Evolutionary conservation across 2,329 filamentous ascomycete genomes (phyloP).

Genomic region (Fusarium liriodendri): DNA sequence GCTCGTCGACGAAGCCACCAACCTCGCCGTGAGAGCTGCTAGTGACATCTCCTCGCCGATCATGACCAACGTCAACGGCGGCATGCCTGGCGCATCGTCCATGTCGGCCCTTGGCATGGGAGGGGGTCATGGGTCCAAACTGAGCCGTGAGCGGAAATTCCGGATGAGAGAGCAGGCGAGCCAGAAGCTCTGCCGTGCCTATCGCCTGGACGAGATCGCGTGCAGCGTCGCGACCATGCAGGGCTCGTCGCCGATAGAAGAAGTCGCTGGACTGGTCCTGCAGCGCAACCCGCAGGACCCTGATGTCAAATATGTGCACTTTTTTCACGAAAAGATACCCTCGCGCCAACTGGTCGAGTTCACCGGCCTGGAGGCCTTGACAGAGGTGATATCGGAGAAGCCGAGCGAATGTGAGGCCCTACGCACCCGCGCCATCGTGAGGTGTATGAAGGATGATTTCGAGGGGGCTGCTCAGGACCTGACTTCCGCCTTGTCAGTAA

Average conservation of each 20-base stretch:
- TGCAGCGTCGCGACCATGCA: constrained; percentile 88
- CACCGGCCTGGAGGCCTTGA: constrained; percentile 74
- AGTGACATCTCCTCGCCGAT: constrained; percentile 76
- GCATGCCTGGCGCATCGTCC: constrained; percentile 34
- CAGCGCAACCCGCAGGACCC: constrained; percentile 74
- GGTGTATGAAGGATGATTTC: constrained; percentile 80
- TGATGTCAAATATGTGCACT: constrained; percentile 89
- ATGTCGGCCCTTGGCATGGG: constrained; percentile 36
- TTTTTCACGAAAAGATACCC: constrained; percentile 92
- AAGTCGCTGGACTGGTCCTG: constrained; percentile 79
- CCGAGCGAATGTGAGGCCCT: constrained; percentile 74
- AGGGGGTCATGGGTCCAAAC: constrained; percentile 70
- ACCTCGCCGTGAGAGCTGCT: constrained; percentile 80
- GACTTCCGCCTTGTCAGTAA: constrained; percentile 70
- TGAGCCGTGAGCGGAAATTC: constrained; percentile 81
- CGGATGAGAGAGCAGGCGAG: constrained; percentile 85
- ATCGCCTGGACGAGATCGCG: constrained; percentile 84
- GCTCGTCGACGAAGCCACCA: constrained; percentile 83
- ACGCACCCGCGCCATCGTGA: constrained; percentile 79
- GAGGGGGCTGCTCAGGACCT: constrained; percentile 77
- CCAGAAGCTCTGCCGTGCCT: constrained; percentile 80
- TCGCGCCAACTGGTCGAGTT: constrained; percentile 78
- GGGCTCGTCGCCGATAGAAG: constrained; percentile 79
- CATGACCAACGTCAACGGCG: constrained; percentile 66
- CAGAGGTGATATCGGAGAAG: constrained; percentile 73